Evolutionary conservation across 306 rosid species (phyloP), one percentile per base, ranked within the genome.

Genomic region (Comarum palustre): DNA sequence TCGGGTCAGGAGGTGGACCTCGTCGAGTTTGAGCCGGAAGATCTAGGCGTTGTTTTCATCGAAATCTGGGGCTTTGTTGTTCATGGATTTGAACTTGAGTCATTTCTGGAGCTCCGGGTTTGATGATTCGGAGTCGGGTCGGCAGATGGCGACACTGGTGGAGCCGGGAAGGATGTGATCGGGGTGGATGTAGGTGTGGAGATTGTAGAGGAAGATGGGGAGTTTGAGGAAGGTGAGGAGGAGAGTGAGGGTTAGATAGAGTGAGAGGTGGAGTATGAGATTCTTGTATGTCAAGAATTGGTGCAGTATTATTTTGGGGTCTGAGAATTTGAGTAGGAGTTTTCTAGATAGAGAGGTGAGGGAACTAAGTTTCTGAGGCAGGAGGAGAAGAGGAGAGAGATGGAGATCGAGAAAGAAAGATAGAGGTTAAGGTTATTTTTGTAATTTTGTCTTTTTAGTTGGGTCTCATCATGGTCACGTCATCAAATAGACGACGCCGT

Each of bases 1-100:
- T n/a, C 95, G 90, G 48, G 97, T 86, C 12, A 80, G 95, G 15
- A 89, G 82, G 57, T 88, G 96, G 12, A 69, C 80, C 6, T 85
- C 87, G 75, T 91, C 97, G 63, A 94, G 89, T 50, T 71, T 89
- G 45, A 94, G 43, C 72, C 96, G 79, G 75, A 94, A 91, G 91
- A 94, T 94, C 91, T 91, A 96, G 3, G 98, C 97, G 47, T 91
- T 94, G 79, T 65, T 84, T 75, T 91, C 98, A 62, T 91, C 97
- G 83, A 94, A 94, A 50, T 88, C 91, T 24, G 36, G 38, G 67
- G 0, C 38, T 73, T 86, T n/a, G n/a, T n/a, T 90, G 15, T 68
- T 69, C 68, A 79, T 93, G 11, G 86, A 54, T 63, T 31, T 31
- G 42, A n/a, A 25, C 63, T 94, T 94, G 72, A 69, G 75, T 75